Percentiles rank a stretch among this genome's conserved stretches.
Evolutionary conservation across 805 yeast genomes (phyloP).

Genomic region (Metschnikowia cerradonensis): DNA sequence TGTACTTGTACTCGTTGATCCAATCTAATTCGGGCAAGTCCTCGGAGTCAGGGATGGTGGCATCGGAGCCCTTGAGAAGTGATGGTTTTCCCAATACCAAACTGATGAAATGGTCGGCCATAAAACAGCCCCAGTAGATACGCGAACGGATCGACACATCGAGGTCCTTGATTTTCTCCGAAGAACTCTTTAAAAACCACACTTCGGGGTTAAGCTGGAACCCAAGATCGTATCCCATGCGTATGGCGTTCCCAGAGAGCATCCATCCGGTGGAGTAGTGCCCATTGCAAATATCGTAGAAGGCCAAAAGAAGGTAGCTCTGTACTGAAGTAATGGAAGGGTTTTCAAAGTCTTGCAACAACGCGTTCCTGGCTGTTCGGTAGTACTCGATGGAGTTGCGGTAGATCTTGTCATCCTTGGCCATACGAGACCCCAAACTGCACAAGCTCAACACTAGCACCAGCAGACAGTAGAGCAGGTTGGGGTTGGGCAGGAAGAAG

Average conservation of each 20-base stretch:
- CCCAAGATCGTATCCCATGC: constrained; percentile 65
- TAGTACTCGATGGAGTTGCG: constrained; percentile 42
- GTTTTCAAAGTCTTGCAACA: constrained; percentile 40
- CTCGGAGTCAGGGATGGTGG: constrained; percentile 56
- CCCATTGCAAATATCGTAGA: constrained; percentile 60
- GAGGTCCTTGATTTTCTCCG: constrained; percentile 41
- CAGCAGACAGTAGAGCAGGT: constrained; percentile 51
- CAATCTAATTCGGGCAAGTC: constrained; percentile 59
- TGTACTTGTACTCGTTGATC: constrained; percentile 55
- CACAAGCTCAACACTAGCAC: constrained; percentile 54
- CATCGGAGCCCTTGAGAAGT: constrained; percentile 49
- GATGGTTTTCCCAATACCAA: constrained; percentile 58
- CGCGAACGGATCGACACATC: constrained; percentile 56
- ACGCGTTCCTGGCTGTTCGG: constrained; percentile 40
- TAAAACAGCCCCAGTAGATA: constrained; percentile 63
- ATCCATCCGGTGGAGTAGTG: constrained; percentile 59
- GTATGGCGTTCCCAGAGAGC: constrained; percentile 56
- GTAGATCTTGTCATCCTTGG: constrained; percentile 40
- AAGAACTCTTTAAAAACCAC: constrained; percentile 45
- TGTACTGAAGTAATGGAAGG: constrained; percentile 56
- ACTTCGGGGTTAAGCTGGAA: constrained; percentile 58
- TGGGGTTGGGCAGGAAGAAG: constrained; percentile 52
- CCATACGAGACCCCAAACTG: constrained; percentile 54
- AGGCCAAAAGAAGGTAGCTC: constrained; percentile 53
- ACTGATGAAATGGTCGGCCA: constrained; percentile 62